Evolutionary conservation across 139 green algal genomes (phyloP).

Genomic region (Chlamydomonas sphaeroides): DNA sequence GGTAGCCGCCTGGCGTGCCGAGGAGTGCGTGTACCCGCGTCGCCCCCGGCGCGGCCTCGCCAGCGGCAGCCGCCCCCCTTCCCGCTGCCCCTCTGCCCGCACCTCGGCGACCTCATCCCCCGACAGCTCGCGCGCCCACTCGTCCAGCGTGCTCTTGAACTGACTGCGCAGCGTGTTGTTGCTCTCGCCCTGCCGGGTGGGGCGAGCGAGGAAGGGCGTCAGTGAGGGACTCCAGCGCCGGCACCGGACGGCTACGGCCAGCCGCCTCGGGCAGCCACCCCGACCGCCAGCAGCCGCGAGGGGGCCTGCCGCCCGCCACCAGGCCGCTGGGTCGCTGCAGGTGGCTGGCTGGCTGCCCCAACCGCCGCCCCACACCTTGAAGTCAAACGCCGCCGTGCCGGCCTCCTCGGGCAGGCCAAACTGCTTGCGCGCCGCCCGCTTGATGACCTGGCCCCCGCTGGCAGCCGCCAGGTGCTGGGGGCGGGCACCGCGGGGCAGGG

Average conservation of each 20-base stretch:
- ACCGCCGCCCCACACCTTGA: neutral
- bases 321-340: too few species aligned
- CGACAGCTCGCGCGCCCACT: neutral
- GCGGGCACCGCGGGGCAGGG: too few species aligned
- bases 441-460: slow-evolving; percentile 1
- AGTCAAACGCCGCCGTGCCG: slow-evolving; percentile 22
- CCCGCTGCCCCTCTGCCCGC: neutral
- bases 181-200: neutral
- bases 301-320: too few species aligned
- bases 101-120: slow-evolving; percentile 7
- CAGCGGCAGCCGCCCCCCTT: neutral
- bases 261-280: too few species aligned
- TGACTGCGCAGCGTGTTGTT: neutral
- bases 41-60: too few species aligned
- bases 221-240: neutral
- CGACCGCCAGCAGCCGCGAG: too few species aligned
- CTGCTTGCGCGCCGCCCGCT: neutral
- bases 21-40: too few species aligned
- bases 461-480: slow-evolving; percentile 21
- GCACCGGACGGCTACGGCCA: neutral
- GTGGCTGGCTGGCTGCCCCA: neutral
- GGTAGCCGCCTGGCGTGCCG: too few species aligned
- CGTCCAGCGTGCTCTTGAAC: slow-evolving; percentile 8
- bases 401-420: neutral
- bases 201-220: neutral